phyloP scores from a whole-genome alignment of 2,329 filamentous ascomycete species.

The Cytospora paraplurivora region DNA sequence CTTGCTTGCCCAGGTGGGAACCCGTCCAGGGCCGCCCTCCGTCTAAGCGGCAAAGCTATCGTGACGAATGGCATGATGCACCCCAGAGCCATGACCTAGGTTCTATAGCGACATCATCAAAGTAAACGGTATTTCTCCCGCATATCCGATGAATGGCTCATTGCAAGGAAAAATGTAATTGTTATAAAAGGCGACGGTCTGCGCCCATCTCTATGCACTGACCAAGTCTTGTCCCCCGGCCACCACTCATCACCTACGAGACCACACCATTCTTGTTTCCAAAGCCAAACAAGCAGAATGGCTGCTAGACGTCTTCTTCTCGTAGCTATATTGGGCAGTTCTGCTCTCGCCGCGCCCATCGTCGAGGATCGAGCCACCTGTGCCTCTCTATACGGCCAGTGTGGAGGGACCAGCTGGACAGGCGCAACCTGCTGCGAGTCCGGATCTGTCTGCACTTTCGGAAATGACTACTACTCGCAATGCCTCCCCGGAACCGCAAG shows the following conservation, averaged over 20 bases:
- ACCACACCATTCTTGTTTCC: constrained; percentile 11
- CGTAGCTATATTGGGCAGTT: constrained; percentile 40
- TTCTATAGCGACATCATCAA: not conserved
- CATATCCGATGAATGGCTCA: constrained; percentile 12
- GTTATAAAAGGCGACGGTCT: constrained; percentile 9
- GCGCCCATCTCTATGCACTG: not conserved
- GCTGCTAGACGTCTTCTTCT: constrained; percentile 35
- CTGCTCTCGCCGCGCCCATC: constrained; percentile 43
- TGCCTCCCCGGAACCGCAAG: constrained; percentile 36
- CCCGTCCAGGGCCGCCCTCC: too few relatives aligned
- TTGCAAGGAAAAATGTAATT: not conserved
- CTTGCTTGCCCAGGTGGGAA: not conserved
- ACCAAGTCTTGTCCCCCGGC: constrained; percentile 14
- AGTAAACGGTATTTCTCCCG: constrained; percentile 9
- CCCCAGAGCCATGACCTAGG: not conserved
- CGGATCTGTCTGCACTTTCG: constrained; percentile 42
- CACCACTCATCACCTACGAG: constrained; percentile 16
- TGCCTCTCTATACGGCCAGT: constrained; percentile 42
- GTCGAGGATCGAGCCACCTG: constrained; percentile 46
- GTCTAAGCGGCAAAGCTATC: too few relatives aligned
- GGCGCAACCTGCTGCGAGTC: constrained; percentile 49
- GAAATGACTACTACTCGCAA: constrained; percentile 45
- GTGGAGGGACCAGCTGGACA: constrained; percentile 48
- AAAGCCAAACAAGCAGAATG: too few relatives aligned
- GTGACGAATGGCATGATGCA: not conserved